Conservation (phyloP, 768 basidiomycete genomes). For the Boletus rex-veris region DNA sequence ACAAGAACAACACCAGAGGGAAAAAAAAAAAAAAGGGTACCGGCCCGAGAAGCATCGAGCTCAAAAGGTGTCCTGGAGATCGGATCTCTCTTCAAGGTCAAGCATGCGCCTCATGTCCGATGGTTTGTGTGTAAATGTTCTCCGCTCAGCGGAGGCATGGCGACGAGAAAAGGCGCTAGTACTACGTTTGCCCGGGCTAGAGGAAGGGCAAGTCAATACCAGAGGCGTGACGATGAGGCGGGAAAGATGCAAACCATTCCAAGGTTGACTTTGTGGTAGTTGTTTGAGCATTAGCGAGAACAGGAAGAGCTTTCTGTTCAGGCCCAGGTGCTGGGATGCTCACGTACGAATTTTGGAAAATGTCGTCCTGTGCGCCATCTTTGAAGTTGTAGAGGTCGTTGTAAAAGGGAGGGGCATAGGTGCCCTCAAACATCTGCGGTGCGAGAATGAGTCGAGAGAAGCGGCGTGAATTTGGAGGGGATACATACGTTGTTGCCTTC, state of each 20-base stretch:
- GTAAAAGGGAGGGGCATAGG: conserved; percentile 61
- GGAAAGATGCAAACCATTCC: conserved; percentile 11
- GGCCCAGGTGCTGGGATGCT: conserved; percentile 45
- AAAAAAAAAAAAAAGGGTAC: background rate
- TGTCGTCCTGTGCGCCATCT: conserved; percentile 72
- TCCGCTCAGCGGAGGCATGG: conserved; percentile 1
- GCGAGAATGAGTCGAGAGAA: background rate
- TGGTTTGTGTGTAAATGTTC: conserved; percentile 1
- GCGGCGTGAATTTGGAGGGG: background rate
- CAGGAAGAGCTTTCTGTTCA: conserved; percentile 24
- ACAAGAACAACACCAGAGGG: no score
- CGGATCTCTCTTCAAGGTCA: background rate
- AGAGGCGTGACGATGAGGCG: background rate
- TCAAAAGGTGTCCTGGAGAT: conserved; percentile 17
- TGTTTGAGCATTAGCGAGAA: background rate
- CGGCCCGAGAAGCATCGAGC: background rate
- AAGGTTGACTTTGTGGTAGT: background rate
- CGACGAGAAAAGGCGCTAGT: conserved; percentile 7
- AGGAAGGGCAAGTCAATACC: background rate
- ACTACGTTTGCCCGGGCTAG: conserved; percentile 3
- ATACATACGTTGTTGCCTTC: conserved; percentile 57
- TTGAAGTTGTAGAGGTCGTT: conserved; percentile 65
- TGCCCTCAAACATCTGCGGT: conserved; percentile 61
- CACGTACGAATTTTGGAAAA: conserved; percentile 58
- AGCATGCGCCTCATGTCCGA: conserved; percentile 7